These are phyloP conservation scores for Ogataea thermomethanolica DNA, from an alignment of 805 yeast genomes.

Conservation along the genomic window DNA sequence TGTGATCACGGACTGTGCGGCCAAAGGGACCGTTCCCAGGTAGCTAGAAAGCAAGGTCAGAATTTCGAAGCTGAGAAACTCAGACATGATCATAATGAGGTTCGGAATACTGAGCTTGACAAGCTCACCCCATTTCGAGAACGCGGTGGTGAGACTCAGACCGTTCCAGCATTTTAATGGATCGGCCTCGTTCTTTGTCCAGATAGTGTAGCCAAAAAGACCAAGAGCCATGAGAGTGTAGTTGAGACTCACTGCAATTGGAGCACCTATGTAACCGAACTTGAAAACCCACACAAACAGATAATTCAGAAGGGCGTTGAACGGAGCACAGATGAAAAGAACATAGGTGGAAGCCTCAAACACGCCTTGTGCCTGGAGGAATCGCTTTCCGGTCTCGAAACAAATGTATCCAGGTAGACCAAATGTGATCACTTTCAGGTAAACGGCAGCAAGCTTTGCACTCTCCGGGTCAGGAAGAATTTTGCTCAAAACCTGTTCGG, in stretches of 20 bases:
- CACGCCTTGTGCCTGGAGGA: constrained; percentile 71
- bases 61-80: constrained; percentile 75
- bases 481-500: constrained; percentile 43
- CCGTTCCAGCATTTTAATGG: constrained; percentile 38
- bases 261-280: constrained; percentile 72
- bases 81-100: constrained; percentile 72
- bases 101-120: constrained; percentile 67
- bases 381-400: constrained; percentile 72
- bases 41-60: constrained; percentile 66
- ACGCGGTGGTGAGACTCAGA: constrained; percentile 33
- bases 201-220: constrained; percentile 45
- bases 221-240: constrained; percentile 68
- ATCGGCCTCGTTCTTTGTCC: constrained; percentile 39
- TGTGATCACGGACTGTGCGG: constrained; percentile 70
- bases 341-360: constrained; percentile 80
- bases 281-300: constrained; percentile 66
- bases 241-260: constrained; percentile 66
- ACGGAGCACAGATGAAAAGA: constrained; percentile 66
- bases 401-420: constrained; percentile 69
- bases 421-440: constrained; percentile 50
- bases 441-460: constrained; percentile 53
- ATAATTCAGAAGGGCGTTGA: constrained; percentile 66
- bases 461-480: constrained; percentile 44
- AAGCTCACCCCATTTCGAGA: constrained; percentile 62
- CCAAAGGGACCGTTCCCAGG: constrained; percentile 58